phyloP scores from a whole-genome alignment of 495 filamentous ascomycete species.

The Echria macrotheca region DNA sequence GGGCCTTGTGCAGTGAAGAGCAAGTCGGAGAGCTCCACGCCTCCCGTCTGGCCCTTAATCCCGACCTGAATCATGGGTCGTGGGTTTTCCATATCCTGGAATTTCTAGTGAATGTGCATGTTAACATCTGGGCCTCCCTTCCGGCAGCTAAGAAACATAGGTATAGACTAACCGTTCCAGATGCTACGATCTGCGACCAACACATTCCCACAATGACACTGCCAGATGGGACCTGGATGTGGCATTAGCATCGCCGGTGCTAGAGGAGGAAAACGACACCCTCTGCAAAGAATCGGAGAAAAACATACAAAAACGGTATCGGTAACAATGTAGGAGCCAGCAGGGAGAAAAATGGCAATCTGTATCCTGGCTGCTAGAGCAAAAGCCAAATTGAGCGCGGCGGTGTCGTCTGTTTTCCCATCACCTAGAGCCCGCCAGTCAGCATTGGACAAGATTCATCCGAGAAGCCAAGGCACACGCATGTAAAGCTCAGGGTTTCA shows the following conservation, averaged over 20 bases:
- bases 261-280: too few relatives aligned
- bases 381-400: background rate
- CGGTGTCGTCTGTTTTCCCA: background rate
- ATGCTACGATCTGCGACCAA: too few relatives aligned
- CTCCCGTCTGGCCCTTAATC: background rate
- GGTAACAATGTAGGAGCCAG: background rate
- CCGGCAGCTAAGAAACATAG: too few relatives aligned
- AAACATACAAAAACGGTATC: background rate
- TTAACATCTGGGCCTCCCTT: too few relatives aligned
- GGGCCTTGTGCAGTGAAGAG: background rate
- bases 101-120: background rate
- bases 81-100: background rate
- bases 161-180: too few relatives aligned
- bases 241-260: too few relatives aligned
- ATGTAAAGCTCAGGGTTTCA: too few relatives aligned
- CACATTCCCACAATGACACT: too few relatives aligned
- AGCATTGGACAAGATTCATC: background rate
- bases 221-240: too few relatives aligned
- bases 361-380: background rate
- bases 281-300: too few relatives aligned
- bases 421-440: background rate
- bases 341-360: background rate
- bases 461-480: constrained; percentile 18
- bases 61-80: background rate
- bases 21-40: background rate